A percentile compares a stretch with the other conserved stretches of the same genome.
phyloP scores from a whole-genome alignment of 2,329 filamentous ascomycete genomes.

The Thelonectria rubi region DNA sequence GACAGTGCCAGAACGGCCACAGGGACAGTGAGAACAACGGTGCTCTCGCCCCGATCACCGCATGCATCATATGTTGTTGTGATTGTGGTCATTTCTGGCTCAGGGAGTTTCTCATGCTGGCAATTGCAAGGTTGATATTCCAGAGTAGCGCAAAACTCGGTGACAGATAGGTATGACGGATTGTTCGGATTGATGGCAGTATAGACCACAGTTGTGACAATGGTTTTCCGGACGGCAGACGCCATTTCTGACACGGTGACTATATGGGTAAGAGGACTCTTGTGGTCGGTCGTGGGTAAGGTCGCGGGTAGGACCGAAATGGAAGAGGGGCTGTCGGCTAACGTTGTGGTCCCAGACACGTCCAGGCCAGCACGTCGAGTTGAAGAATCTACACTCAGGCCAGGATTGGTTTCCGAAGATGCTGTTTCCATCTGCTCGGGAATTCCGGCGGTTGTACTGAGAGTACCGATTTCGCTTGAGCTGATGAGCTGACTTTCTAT shows the following conservation, averaged over 20 bases:
- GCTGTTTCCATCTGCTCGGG: no score
- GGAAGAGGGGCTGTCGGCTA: no score
- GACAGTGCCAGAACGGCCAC: background rate
- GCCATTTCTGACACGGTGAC: background rate
- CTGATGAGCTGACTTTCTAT: background rate
- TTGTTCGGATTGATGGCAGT: slow-evolving; percentile 23
- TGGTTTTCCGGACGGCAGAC: background rate
- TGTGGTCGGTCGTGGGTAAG: no score
- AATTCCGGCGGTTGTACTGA: background rate
- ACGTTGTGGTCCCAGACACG: no score
- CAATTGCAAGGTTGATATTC: slow-evolving; percentile 23
- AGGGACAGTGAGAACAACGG: slow-evolving; percentile 22
- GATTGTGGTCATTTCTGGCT: slow-evolving; percentile 25
- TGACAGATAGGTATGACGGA: slow-evolving; percentile 18
- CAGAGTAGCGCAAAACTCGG: slow-evolving; percentile 22
- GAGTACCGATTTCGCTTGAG: background rate
- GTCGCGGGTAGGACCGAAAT: background rate
- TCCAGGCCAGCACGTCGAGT: no score
- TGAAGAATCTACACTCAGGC: no score
- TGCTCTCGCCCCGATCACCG: slow-evolving; percentile 21
- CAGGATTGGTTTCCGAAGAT: no score
- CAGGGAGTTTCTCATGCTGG: slow-evolving; percentile 2
- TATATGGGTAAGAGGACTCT: background rate
- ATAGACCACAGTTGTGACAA: slow-evolving; percentile 23
- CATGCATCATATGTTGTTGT: slow-evolving; percentile 21